Evolutionary conservation across 2,329 filamentous ascomycete species (phyloP), one percentile per base, ranked within the genome.

Genomic region (Ophioceras dolichostomum): DNA sequence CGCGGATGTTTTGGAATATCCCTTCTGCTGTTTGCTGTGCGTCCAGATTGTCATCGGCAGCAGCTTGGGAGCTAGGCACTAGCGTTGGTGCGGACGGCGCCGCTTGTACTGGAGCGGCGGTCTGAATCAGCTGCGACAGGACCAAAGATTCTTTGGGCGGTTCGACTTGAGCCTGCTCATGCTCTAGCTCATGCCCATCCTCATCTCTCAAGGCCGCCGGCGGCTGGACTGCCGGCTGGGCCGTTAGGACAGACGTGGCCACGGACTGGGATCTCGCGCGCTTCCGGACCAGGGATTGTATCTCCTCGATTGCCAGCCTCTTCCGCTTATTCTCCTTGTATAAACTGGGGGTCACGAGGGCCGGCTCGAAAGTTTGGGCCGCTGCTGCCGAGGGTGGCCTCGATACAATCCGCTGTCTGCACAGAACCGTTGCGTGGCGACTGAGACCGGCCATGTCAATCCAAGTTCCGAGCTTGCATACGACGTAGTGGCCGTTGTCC

Each of bases 381-480:
- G 36, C 13, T 9, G 16, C 33, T n/a, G 39, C 39, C 16, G 36
- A 39, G 1, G 43, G 29, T 12, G 32, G 28, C 5, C 38, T 34
- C 42, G 51, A 41, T 14, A 45, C 45, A 34, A 55, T 43, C 8
- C 55, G 49, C 32, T 56, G 49, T 35, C 31, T 48, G 42, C 57
- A 65, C 12, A 61, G 60, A 3, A 61, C 65, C 0, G 69, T 72
- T 28, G 74, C 71, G 28, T 63, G 54, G 10, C 55, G 52, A 18
- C 58, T 57, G 20, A 87, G 59, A 6, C 64, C 58, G 26, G 68
- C 64, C 36, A 80, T 51, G 42, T 77, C 70, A 17, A 83, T 66
- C 79, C 80, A 84, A 16, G 62, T 56, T 2, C 74, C 79, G 31
- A 91, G 60, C 47, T 72, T 77, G 54, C 79, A 87, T 19, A 85